These are phyloP conservation scores for Rhizopus stolonifer DNA, from an alignment of 371 early-diverging fungal species.

Conservation along the genomic window DNA sequence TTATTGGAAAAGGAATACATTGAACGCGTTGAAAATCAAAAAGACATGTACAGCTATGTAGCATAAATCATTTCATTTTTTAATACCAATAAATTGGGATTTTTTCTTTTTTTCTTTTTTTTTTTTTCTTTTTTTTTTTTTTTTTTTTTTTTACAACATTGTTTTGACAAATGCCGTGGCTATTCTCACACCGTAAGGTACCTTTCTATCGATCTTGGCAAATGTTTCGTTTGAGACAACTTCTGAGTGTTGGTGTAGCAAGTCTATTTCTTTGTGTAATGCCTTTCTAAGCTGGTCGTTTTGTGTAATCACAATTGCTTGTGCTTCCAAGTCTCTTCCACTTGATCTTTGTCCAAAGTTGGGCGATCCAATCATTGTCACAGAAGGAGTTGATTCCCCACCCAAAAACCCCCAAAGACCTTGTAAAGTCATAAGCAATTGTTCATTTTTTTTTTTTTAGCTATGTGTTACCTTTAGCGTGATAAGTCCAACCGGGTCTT, in stretches of 20 bases:
- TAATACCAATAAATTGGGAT: neutral
- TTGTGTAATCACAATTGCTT: conserved; percentile 70
- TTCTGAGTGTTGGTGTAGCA: conserved; percentile 36
- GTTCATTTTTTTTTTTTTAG: conserved; percentile 39
- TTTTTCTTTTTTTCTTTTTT: no score
- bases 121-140: no score
- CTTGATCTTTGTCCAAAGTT: conserved; percentile 91
- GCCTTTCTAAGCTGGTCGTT: conserved; percentile 54
- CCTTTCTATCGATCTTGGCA: conserved; percentile 36
- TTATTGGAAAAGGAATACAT: conserved; percentile 94
- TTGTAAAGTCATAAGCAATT: neutral
- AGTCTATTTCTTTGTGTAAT: conserved; percentile 59
- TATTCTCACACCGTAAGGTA: conserved; percentile 48
- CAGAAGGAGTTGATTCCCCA: conserved; percentile 41
- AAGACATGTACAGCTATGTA: conserved; percentile 86
- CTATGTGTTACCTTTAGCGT: conserved; percentile 67
- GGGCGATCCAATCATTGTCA: conserved; percentile 89
- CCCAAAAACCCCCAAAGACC: conserved; percentile 60
- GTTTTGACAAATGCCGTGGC: conserved; percentile 49
- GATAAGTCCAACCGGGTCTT: conserved; percentile 87
- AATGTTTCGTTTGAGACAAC: conserved; percentile 42
- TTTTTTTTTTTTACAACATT: conserved; percentile 42
- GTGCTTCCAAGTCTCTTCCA: conserved; percentile 89
- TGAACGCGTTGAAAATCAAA: conserved; percentile 83
- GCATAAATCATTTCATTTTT: conserved; percentile 50